Conservation (phyloP, 2,329 filamentous ascomycete genomes). For the Colletotrichum siamense region DNA sequence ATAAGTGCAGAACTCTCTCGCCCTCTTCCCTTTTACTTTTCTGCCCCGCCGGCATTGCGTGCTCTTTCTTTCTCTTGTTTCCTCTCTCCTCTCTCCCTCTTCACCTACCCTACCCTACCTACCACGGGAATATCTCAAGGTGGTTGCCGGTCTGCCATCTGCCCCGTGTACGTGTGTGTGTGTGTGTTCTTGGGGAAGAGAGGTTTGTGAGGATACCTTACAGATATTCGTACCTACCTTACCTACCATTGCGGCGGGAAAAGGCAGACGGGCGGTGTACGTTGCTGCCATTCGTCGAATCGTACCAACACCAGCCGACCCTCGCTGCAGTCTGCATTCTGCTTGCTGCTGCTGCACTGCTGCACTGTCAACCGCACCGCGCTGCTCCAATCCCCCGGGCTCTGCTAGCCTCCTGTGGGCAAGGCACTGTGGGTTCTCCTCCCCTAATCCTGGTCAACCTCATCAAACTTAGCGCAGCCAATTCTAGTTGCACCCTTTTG, state of each 20-base stretch:
- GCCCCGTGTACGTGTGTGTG: background rate
- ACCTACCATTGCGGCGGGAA: background rate
- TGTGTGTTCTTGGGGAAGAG: background rate
- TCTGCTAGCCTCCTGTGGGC: constrained; percentile 11
- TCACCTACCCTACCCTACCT: background rate
- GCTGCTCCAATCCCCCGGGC: constrained; percentile 24
- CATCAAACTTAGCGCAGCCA: constrained; percentile 49
- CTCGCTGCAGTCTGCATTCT: background rate
- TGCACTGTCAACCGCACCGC: background rate
- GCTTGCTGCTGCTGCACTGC: background rate
- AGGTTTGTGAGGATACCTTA: background rate
- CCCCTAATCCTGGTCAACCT: constrained; percentile 33
- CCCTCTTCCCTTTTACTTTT: background rate
- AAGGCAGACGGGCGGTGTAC: background rate
- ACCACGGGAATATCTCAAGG: background rate
- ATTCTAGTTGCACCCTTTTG: constrained; percentile 38
- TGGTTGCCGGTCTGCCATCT: background rate
- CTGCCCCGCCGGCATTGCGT: background rate
- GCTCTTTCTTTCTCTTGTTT: background rate
- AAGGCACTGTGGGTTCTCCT: constrained; percentile 4
- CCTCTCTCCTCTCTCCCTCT: background rate
- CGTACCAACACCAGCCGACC: background rate
- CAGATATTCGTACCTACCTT: background rate
- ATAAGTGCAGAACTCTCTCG: background rate
- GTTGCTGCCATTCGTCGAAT: background rate